phyloP scores from a whole-genome alignment of 2,329 filamentous ascomycete genomes.

The Piedraia hortae region DNA sequence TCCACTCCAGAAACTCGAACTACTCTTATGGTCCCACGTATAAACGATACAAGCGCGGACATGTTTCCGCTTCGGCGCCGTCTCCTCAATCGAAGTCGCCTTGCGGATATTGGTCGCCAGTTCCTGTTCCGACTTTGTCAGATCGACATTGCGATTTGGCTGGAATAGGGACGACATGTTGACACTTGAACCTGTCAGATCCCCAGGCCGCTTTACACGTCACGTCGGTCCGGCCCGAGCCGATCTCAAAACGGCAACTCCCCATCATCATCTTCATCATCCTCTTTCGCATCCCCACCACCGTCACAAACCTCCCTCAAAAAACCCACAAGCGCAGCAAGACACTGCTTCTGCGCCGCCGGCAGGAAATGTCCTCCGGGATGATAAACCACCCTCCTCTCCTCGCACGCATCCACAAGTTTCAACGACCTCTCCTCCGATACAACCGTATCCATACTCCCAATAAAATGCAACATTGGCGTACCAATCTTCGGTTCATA shows the following conservation, averaged over 20 bases:
- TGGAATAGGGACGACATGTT: slow-evolving; percentile 14
- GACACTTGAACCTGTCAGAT: too few species aligned
- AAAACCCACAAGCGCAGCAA: slow-evolving; percentile 47
- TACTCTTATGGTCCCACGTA: slow-evolving; percentile 96
- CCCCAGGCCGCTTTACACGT: too few species aligned
- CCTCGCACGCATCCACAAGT: slow-evolving; percentile 37
- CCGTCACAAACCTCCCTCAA: slow-evolving; percentile 33
- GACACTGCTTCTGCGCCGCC: slow-evolving; percentile 47
- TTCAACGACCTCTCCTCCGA: slow-evolving; percentile 43
- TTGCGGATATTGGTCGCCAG: slow-evolving; percentile 39
- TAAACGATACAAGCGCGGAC: slow-evolving; percentile 95
- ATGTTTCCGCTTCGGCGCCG: slow-evolving; percentile 63
- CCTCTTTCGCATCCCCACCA: too few species aligned
- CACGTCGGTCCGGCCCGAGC: too few species aligned
- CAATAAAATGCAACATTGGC: slow-evolving; percentile 56
- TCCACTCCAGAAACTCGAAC: slow-evolving; percentile 80
- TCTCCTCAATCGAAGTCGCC: slow-evolving; percentile 31
- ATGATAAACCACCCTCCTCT: slow-evolving; percentile 33
- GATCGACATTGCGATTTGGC: slow-evolving; percentile 27
- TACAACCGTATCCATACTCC: slow-evolving; percentile 65
- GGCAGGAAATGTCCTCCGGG: slow-evolving; percentile 83
- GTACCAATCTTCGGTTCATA: slow-evolving; percentile 53
- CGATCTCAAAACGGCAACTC: too few species aligned
- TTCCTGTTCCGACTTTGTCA: slow-evolving; percentile 39
- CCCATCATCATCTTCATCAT: too few species aligned